Evolutionary conservation across 228 moss, liverwort and hornwort species (phyloP), one percentile per base, ranked within the genome.

Genomic region (Sphagnum fallax): DNA sequence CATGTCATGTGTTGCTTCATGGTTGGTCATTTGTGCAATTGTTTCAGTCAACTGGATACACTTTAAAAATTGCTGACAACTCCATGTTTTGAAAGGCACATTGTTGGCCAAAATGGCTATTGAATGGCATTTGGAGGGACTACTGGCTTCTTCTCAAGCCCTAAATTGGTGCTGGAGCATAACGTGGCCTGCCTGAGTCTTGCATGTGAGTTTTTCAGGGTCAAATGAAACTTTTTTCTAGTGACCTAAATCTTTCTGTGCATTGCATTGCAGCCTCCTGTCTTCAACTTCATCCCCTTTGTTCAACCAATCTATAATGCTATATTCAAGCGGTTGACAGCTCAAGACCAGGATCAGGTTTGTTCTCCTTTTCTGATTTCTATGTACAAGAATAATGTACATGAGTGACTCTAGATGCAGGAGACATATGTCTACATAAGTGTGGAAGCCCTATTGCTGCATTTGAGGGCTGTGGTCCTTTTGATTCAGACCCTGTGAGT

Each of bases 311-410:
- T 98, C 63, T 98, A 98, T 73, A 80, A 75, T 67, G 90, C 93
- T 32, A 93, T 98, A 69, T 90, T 94, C 66, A 98, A 94, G 81
- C 89, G 98, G 53, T 81, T 98, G 86, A 98, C 98, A 10, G 98
- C 98, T 77, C 98, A 98, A 84, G 98, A 98, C 80, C 98, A 98
- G 82, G 98, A 98, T 75, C 98, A 98, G 98, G 98, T 98, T 70
- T 73, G 81, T 77, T 7, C 67, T 62, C 72, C 67, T 60, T 67
- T 55, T 55, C 12, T 32, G 32, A 32, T 32, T 32, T 32, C 32
- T 32, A 14, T 58, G 58, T 9, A 58, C 10, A 4, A 58, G 14
- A 9, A 14, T 58, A 1, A 58, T 58, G 58, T 58, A 58, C 10
- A 58, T 58, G 10, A 58, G 58, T 32, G 32, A 32, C 32, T 32